Evolutionary conservation across 169 alveolate genomes (phyloP), one percentile per base, ranked within the genome.

Genomic region (Theileria equi): DNA sequence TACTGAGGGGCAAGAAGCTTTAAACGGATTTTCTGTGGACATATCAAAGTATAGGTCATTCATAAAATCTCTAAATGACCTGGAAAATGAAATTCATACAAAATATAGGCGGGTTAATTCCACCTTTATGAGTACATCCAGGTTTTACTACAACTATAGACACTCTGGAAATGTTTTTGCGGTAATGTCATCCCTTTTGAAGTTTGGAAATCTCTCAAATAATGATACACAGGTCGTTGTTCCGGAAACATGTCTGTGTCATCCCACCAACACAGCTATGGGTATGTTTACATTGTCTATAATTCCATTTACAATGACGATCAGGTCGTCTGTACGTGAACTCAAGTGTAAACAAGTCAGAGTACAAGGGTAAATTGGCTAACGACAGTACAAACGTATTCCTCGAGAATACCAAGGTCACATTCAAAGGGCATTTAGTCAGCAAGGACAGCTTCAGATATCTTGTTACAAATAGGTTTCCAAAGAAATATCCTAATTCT

Each of bases 111-210:
- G 81, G 44, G 82, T 49, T 8, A 71, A 63, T 31, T 81, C 80
- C 31, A 77, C 70, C 5, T 60, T 74, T 52, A 52, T 72, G 45
- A 74, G 88, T 44, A 86, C 92, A 11, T 86, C 92, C 26, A 55
- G 90, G 26, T 81, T 72, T 58, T 81, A 81, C 59, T 86, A 78
- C 64, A 86, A 86, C 59, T 86, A 86, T 35, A 60, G 92, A 19
- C 92, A 86, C 43, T 71, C 88, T 1, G 82, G 80, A 48, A 81
- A 86, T 57, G 70, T 68, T 25, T 66, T 61, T 35, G 80, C 77
- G 1, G 19, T 77, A 1, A 35, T 52, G 28, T 44, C 86, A 21
- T 28, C 25, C 7, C 31, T 55, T 36, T 32, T 44, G 8, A 35
- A 65, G 25, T 52, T 25, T 11, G 86, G 86, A 1, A 55, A 38